phyloP scores from a whole-genome alignment of 441 rosid species.

The Pelargonium hybrid region DNA sequence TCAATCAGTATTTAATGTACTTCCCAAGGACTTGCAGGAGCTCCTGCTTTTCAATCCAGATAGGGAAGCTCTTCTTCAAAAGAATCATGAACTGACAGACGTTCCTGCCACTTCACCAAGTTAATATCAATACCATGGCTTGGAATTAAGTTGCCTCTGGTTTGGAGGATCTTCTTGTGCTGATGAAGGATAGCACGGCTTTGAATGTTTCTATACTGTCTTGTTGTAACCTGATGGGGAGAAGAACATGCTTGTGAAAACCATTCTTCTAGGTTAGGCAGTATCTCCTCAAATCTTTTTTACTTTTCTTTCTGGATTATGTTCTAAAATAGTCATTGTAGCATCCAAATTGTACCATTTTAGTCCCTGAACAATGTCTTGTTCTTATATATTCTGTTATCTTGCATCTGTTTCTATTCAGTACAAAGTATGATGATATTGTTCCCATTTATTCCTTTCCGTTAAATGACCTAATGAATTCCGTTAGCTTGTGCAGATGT shows the following conservation, averaged over 20 bases:
- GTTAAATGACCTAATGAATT: no score
- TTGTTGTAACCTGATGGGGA: slow-evolving; percentile 16
- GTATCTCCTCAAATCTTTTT: slow-evolving; percentile 6
- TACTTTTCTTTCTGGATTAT: neutral
- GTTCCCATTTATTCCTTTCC: no score
- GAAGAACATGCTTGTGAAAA: slow-evolving; percentile 12
- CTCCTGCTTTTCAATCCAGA: slow-evolving; percentile 81
- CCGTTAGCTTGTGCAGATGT: no score
- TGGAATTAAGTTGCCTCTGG: slow-evolving; percentile 13
- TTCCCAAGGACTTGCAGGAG: slow-evolving; percentile 81
- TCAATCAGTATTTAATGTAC: slow-evolving; percentile 53
- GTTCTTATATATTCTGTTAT: no score
- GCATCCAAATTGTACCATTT: no score
- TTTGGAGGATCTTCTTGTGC: slow-evolving; percentile 16
- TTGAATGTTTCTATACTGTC: slow-evolving; percentile 12
- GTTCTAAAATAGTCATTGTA: no score
- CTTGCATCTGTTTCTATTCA: no score
- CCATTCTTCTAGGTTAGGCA: slow-evolving; percentile 25
- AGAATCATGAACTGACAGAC: slow-evolving; percentile 23
- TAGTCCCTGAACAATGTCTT: no score
- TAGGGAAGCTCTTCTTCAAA: slow-evolving; percentile 57
- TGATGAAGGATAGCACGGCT: slow-evolving; percentile 11
- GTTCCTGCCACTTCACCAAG: slow-evolving; percentile 28
- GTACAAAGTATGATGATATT: no score
- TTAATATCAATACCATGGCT: slow-evolving; percentile 11